These are phyloP conservation scores for Wickerhamiella azymoides DNA, from an alignment of 805 yeast species.

Conservation along the genomic window DNA sequence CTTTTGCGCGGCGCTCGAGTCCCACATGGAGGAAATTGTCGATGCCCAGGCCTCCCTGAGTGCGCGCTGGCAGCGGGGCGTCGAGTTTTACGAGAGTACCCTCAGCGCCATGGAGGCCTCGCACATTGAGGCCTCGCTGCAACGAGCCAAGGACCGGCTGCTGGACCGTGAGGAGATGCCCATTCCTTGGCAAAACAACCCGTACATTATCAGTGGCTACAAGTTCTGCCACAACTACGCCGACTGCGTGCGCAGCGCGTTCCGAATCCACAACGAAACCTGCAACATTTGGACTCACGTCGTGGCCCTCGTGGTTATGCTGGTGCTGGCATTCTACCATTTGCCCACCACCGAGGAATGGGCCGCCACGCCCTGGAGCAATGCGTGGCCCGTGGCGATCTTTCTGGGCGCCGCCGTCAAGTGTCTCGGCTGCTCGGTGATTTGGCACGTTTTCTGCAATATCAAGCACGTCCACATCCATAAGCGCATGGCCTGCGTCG, in stretches of 20 bases:
- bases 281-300: conserved; percentile 90
- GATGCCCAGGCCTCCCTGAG: neutral
- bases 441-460: conserved; percentile 87
- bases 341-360: conserved; percentile 50
- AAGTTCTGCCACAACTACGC: conserved; percentile 56
- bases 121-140: conserved; percentile 19
- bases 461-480: conserved; percentile 51
- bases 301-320: conserved; percentile 47
- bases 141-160: conserved; percentile 28
- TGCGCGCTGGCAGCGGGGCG: conserved; percentile 13
- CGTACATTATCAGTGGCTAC: conserved; percentile 72
- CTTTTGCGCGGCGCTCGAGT: conserved; percentile 2
- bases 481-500: conserved; percentile 77
- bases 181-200: conserved; percentile 84
- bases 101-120: conserved; percentile 24
- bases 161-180: conserved; percentile 82
- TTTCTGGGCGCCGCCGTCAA: conserved; percentile 61
- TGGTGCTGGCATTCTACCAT: conserved; percentile 42
- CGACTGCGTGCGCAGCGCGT: conserved; percentile 47
- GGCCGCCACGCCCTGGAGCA: conserved; percentile 29
- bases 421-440: conserved; percentile 63
- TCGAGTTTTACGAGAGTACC: conserved; percentile 24
- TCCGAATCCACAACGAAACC: conserved; percentile 68
- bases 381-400: conserved; percentile 41
- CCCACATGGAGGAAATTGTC: conserved; percentile 5